Conservation (phyloP, 202 grass and related monocot genomes). For the Alloteropsis angusta region DNA sequence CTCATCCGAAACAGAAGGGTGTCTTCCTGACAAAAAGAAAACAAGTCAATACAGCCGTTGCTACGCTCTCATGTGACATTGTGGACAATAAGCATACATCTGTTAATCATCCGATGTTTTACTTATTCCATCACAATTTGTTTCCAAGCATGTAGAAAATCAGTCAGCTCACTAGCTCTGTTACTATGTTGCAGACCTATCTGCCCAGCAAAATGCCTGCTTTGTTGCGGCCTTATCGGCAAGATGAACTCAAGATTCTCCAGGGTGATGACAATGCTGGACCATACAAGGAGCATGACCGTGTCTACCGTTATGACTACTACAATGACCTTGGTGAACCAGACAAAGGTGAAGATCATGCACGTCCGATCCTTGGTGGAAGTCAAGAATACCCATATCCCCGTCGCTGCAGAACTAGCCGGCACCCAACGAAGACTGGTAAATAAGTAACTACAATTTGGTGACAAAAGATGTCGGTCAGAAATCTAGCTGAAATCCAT, state of each 20-base stretch:
- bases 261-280: slow-evolving; percentile 39
- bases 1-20: no score
- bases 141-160: background rate
- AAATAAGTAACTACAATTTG: background rate
- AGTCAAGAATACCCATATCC: slow-evolving; percentile 66
- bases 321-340: slow-evolving; percentile 80
- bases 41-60: background rate
- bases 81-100: background rate
- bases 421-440: slow-evolving; percentile 28
- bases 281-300: slow-evolving; percentile 52
- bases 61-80: background rate
- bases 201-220: slow-evolving; percentile 66
- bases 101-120: background rate
- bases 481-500: background rate
- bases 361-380: slow-evolving; percentile 58
- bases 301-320: slow-evolving; percentile 66
- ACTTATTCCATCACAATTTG: background rate
- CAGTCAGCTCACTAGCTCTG: background rate
- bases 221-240: slow-evolving; percentile 39
- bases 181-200: slow-evolving; percentile 53
- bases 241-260: slow-evolving; percentile 60
- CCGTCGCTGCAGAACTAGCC: slow-evolving; percentile 68
- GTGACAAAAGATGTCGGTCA: background rate
- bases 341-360: slow-evolving; percentile 26
- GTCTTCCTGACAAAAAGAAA: background rate